These are phyloP conservation scores for Cladobotryum protrusum DNA, from an alignment of 2,329 filamentous ascomycete species.

Conservation along the genomic window DNA sequence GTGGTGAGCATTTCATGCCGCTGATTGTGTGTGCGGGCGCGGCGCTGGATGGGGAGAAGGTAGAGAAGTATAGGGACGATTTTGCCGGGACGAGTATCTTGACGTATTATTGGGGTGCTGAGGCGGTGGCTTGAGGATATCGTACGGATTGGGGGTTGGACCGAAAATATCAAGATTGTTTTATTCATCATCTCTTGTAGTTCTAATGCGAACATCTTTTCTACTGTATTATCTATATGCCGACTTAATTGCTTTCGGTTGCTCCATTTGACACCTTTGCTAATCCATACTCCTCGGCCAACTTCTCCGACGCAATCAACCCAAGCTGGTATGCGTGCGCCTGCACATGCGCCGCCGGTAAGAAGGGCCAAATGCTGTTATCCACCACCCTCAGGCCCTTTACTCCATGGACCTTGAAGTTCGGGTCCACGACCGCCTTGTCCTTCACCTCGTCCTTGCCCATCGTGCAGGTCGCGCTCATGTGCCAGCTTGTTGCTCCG, in stretches of 20 bases:
- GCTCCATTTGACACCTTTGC: not conserved
- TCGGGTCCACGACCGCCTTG: conserved; percentile 42
- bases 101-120: conserved; percentile 49
- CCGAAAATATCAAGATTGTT: no score
- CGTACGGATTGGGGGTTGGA: no score
- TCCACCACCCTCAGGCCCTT: conserved; percentile 45
- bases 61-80: conserved; percentile 41
- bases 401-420: conserved; percentile 43
- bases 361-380: conserved; percentile 45
- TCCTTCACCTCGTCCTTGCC: conserved; percentile 34
- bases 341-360: conserved; percentile 47
- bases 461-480: conserved; percentile 53
- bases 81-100: conserved; percentile 44
- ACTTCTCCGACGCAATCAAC: not conserved
- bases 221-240: not conserved
- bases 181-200: no score
- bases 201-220: not conserved
- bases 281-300: not conserved
- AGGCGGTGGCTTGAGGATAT: conserved; percentile 15
- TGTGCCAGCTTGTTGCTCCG: conserved; percentile 46
- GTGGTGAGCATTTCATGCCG: conserved; percentile 55
- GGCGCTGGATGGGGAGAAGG: conserved; percentile 37
- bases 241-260: not conserved
- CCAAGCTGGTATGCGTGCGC: conserved; percentile 39
- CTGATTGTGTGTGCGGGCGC: conserved; percentile 50